phyloP scores from a whole-genome alignment of 495 filamentous ascomycete species.

The Podospora didyma region DNA sequence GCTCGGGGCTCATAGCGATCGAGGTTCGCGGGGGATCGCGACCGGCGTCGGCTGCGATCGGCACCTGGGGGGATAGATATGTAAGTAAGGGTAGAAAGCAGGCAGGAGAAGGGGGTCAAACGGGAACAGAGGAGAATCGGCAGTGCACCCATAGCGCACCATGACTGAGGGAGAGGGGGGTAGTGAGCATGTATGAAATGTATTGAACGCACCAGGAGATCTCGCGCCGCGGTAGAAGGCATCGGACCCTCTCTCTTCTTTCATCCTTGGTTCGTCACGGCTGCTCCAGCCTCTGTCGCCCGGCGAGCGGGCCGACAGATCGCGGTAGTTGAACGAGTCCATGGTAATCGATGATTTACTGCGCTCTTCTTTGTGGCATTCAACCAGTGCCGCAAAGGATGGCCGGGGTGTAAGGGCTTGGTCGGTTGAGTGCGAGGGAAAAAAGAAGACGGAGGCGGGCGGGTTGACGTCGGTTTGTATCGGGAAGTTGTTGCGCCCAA shows the following conservation, averaged over 20 bases:
- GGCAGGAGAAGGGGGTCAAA: conserved; percentile 6
- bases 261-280: conserved; percentile 43
- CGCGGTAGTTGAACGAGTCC: conserved; percentile 46
- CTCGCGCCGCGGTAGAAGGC: conserved; percentile 52
- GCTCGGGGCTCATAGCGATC: conserved; percentile 68
- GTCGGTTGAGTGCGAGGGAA: too few species aligned
- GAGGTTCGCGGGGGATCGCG: conserved; percentile 66
- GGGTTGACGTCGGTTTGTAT: neutral
- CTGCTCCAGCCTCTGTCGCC: conserved; percentile 45
- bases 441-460: neutral
- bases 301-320: conserved; percentile 45
- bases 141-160: neutral
- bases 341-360: conserved; percentile 18
- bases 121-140: neutral
- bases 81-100: neutral
- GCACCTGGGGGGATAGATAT: conserved; percentile 19
- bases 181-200: conserved; percentile 4
- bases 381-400: neutral
- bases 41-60: conserved; percentile 54
- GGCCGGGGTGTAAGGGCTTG: neutral
- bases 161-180: conserved; percentile 10
- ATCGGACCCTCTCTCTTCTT: conserved; percentile 44
- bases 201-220: conserved; percentile 48
- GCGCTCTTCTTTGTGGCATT: neutral
- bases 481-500: conserved; percentile 1